phyloP scores from a whole-genome alignment of 352 stramenopile genomes.

The Pythium sukuiense region DNA sequence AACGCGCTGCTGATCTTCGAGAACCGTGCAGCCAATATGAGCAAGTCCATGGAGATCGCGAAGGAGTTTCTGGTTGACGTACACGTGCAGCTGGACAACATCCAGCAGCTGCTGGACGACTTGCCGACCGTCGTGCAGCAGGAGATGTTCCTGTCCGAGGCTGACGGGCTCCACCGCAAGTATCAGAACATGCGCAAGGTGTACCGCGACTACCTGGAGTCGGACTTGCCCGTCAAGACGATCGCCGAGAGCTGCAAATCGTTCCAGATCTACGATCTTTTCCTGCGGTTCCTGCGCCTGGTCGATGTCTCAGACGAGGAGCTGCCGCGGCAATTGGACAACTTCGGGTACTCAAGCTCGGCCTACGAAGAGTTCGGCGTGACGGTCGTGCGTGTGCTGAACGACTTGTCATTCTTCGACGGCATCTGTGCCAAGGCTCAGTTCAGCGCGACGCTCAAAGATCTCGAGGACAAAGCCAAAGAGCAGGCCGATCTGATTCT shows the following conservation, averaged over 20 bases:
- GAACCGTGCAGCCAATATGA: slow-evolving; percentile 17
- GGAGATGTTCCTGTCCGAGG: slow-evolving; percentile 16
- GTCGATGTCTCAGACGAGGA: slow-evolving; percentile 17
- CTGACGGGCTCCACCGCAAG: slow-evolving; percentile 12
- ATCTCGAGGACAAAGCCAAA: slow-evolving; percentile 16
- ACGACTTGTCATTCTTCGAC: slow-evolving; percentile 20
- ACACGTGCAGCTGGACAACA: slow-evolving; percentile 6
- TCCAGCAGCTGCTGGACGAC: slow-evolving; percentile 13
- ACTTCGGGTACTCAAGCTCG: slow-evolving; percentile 6
- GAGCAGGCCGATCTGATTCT: slow-evolving; percentile 19
- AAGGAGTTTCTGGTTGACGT: slow-evolving; percentile 17
- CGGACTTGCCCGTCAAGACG: slow-evolving; percentile 15
- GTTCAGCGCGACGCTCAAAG: slow-evolving; percentile 14
- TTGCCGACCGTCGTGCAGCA: slow-evolving; percentile 13
- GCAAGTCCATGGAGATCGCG: slow-evolving; percentile 8
- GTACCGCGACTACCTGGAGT: slow-evolving; percentile 19
- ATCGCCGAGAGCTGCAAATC: slow-evolving; percentile 9
- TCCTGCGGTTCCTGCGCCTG: slow-evolving; percentile 16
- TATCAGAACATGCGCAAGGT: slow-evolving; percentile 21
- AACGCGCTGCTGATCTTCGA: slow-evolving; percentile 17
- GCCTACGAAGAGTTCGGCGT: slow-evolving; percentile 16
- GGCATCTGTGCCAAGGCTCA: slow-evolving; percentile 17
- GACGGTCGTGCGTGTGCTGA: slow-evolving; percentile 14
- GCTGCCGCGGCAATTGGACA: slow-evolving; percentile 11
- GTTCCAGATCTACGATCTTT: slow-evolving; percentile 22